These are phyloP conservation scores for Podila epicladia DNA, from an alignment of 192 early-diverging fungal genomes.

Conservation along the genomic window DNA sequence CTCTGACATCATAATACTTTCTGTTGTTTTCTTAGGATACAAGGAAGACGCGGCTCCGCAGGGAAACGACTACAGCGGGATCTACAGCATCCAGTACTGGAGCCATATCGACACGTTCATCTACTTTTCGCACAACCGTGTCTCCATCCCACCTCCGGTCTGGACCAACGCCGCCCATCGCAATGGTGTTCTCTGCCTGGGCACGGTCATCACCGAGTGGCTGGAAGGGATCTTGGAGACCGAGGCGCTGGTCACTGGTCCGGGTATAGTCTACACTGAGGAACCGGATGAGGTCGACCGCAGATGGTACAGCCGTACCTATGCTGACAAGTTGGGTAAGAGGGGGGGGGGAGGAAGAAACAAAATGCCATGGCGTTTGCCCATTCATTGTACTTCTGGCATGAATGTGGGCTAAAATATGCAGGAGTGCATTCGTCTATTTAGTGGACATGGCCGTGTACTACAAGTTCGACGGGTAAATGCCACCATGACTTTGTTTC, in stretches of 20 bases:
- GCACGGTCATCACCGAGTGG: conserved; percentile 74
- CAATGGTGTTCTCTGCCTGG: conserved; percentile 66
- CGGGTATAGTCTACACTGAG: conserved; percentile 15
- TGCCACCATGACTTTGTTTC: background rate
- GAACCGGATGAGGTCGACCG: conserved; percentile 30
- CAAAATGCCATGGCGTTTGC: no score
- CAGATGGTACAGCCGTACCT: conserved; percentile 55
- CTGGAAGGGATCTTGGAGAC: conserved; percentile 56
- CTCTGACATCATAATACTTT: background rate
- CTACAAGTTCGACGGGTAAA: conserved; percentile 76
- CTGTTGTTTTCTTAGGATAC: conserved; percentile 54
- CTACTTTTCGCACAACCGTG: conserved; percentile 68
- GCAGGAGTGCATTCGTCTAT: no score
- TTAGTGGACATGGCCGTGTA: conserved; percentile 65
- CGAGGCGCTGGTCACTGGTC: conserved; percentile 65
- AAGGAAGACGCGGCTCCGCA: conserved; percentile 58
- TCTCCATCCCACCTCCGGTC: conserved; percentile 66
- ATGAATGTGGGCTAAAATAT: no score
- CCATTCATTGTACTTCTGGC: no score
- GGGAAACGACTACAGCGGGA: conserved; percentile 52
- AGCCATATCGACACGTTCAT: conserved; percentile 70
- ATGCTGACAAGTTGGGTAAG: conserved; percentile 66
- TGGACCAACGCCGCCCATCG: conserved; percentile 73
- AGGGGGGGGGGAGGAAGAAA: no score
- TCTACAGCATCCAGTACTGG: conserved; percentile 71